Evolutionary conservation across 2,329 filamentous ascomycete genomes (phyloP).

Genomic region (Scedosporium minutisporum): DNA sequence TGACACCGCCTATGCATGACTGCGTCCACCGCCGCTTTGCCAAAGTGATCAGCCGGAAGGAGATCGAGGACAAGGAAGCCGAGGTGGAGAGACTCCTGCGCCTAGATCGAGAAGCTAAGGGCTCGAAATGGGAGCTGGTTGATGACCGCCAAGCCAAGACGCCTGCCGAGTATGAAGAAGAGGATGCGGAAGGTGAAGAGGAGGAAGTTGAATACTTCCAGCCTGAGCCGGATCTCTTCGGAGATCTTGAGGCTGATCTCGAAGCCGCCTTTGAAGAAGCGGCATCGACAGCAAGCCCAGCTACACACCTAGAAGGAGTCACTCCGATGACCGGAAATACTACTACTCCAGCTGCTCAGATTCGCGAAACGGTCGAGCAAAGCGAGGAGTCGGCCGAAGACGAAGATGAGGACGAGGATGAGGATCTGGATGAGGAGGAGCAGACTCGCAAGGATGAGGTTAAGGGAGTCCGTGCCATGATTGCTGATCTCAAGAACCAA

Average conservation of each 20-base stretch:
- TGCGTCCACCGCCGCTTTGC: conserved; percentile 74
- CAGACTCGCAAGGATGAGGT: conserved; percentile 38
- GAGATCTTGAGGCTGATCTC: conserved; percentile 45
- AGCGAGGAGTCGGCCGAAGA: conserved; percentile 35
- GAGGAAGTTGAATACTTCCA: conserved; percentile 31
- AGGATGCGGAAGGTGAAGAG: conserved; percentile 36
- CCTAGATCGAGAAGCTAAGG: conserved; percentile 53
- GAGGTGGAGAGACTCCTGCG: conserved; percentile 65
- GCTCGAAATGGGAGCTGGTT: conserved; percentile 55
- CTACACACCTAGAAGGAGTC: conserved; percentile 29
- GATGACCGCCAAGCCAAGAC: conserved; percentile 34
- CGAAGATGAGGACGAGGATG: conserved; percentile 42
- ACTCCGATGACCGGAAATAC: conserved; percentile 35
- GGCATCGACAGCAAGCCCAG: conserved; percentile 30
- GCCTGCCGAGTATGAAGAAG: conserved; percentile 24
- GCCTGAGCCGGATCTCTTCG: conserved; percentile 48
- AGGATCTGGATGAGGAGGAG: conserved; percentile 44
- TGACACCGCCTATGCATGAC: conserved; percentile 83
- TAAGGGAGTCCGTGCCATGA: conserved; percentile 45
- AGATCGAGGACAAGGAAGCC: conserved; percentile 76
- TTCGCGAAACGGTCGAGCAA: conserved; percentile 37
- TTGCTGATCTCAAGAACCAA: conserved; percentile 41
- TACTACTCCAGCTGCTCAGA: conserved; percentile 31
- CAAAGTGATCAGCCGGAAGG: conserved; percentile 70
- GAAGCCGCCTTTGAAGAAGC: conserved; percentile 41